A percentile compares a stretch with the other conserved stretches of the same genome.
Evolutionary conservation across 345 rosid species (phyloP).

Genomic region (Hibiscus mutabilis): DNA sequence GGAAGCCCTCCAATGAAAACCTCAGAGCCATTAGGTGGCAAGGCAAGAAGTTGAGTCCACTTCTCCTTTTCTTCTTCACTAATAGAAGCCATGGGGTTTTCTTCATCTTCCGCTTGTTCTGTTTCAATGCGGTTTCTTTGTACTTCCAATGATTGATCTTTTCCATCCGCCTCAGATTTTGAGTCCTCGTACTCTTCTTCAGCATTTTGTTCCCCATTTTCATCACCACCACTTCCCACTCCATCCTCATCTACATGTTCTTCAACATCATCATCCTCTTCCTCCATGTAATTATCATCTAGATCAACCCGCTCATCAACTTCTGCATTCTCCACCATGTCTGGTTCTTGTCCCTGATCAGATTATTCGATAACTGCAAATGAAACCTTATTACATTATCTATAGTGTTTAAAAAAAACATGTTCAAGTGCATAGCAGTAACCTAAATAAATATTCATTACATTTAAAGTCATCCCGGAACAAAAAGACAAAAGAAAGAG

Average conservation of each 20-base stretch:
- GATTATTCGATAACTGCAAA: slow-evolving; percentile 44
- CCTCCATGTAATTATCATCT: slow-evolving; percentile 93
- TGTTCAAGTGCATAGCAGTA: neutral
- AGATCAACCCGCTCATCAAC: slow-evolving; percentile 91
- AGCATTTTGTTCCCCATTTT: slow-evolving; percentile 40
- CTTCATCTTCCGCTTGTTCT: slow-evolving; percentile 39
- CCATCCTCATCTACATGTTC: slow-evolving; percentile 68
- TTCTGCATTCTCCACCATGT: slow-evolving; percentile 71
- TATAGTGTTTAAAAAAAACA: neutral
- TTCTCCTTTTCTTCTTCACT: slow-evolving; percentile 66
- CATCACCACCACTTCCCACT: slow-evolving; percentile 45
- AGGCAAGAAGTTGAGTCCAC: slow-evolving; percentile 70
- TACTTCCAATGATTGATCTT: slow-evolving; percentile 43
- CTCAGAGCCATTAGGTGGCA: slow-evolving; percentile 97
- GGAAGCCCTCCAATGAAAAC: slow-evolving; percentile 99
- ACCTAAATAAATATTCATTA: slow-evolving; percentile 13
- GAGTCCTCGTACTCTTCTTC: slow-evolving; percentile 50
- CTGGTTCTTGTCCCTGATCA: slow-evolving; percentile 29
- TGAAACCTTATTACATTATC: slow-evolving; percentile 24
- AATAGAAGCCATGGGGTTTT: slow-evolving; percentile 38
- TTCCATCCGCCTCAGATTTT: slow-evolving; percentile 34
- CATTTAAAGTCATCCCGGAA: neutral
- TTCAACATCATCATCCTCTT: slow-evolving; percentile 77
- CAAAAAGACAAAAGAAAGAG: neutral
- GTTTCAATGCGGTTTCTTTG: slow-evolving; percentile 30